These are phyloP conservation scores for Zelonia costaricensis DNA, from an alignment of 208 protist species.

Conservation along the genomic window DNA sequence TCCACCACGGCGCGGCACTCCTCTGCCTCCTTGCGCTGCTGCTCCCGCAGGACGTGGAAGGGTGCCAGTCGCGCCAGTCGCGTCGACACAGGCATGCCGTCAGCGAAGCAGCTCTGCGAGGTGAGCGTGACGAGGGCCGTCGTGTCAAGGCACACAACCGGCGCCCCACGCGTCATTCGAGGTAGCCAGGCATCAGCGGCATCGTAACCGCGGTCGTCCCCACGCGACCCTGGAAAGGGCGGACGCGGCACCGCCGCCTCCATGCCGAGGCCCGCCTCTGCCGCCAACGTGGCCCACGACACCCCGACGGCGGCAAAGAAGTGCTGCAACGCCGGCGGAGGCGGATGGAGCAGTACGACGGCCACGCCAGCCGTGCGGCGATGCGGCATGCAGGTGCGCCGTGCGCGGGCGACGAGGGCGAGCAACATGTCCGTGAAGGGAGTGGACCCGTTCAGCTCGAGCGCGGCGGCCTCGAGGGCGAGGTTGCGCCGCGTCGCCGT, in stretches of 20 bases:
- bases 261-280: no score
- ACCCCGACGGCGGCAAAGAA: conserved; percentile 13
- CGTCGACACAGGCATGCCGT: conserved; percentile 10
- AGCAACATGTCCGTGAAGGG: conserved; percentile 27
- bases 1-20: conserved; percentile 32
- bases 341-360: conserved; percentile 29
- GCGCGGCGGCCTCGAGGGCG: conserved; percentile 17
- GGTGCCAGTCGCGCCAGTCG: conserved; percentile 26
- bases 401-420: conserved; percentile 23
- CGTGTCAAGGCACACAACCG: conserved; percentile 68
- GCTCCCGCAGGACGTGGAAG: conserved; percentile 57
- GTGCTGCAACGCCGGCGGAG: conserved; percentile 14
- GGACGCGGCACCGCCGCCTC: neutral
- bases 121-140: conserved; percentile 75
- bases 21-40: conserved; percentile 43
- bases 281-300: conserved; percentile 1
- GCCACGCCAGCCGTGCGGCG: conserved; percentile 27
- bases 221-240: no score
- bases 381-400: conserved; percentile 25
- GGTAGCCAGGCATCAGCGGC: conserved; percentile 19
- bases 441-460: conserved; percentile 21
- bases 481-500: conserved; percentile 30
- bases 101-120: conserved; percentile 59
- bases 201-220: no score
- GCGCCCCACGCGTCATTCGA: conserved; percentile 1